phyloP scores from a whole-genome alignment of 2,329 filamentous ascomycete genomes.

The Beauveria pseudobassiana region DNA sequence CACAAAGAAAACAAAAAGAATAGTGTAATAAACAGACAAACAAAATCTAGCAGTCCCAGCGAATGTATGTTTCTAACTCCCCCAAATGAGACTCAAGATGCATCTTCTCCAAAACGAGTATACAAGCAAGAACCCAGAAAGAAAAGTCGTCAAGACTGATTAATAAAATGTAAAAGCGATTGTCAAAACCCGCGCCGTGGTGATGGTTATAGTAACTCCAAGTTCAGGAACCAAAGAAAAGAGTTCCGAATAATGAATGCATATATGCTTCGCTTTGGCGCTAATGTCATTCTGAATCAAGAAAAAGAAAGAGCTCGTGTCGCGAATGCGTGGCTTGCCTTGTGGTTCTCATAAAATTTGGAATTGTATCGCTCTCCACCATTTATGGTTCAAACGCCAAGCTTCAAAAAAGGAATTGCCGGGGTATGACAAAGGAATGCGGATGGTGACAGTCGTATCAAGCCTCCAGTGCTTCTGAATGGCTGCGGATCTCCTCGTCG shows the following conservation, averaged over 20 bases:
- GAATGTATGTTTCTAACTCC: neutral
- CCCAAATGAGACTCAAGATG: too few species aligned
- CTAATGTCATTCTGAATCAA: neutral
- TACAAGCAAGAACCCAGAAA: neutral
- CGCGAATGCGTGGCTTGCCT: too few species aligned
- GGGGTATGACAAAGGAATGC: neutral
- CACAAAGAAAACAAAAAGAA: neutral
- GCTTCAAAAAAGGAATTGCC: neutral
- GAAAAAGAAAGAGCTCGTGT: neutral
- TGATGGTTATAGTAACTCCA: neutral
- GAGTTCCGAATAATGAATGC: neutral
- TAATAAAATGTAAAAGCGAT: neutral
- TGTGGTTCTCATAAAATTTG: too few species aligned
- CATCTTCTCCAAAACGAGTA: neutral
- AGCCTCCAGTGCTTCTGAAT: slow-evolving; percentile 43
- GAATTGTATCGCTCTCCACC: too few species aligned
- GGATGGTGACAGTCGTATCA: neutral
- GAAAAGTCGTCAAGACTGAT: neutral
- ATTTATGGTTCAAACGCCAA: too few species aligned
- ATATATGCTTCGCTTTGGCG: neutral
- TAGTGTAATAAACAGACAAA: neutral
- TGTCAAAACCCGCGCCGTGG: neutral
- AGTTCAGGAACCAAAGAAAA: neutral
- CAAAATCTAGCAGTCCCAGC: neutral
- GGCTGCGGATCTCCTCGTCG: slow-evolving; percentile 63